A percentile compares a stretch with the other conserved stretches of the same genome.
Conservation (phyloP, 1,284 basidiomycete species). For the Cryptococcus sp. region DNA sequence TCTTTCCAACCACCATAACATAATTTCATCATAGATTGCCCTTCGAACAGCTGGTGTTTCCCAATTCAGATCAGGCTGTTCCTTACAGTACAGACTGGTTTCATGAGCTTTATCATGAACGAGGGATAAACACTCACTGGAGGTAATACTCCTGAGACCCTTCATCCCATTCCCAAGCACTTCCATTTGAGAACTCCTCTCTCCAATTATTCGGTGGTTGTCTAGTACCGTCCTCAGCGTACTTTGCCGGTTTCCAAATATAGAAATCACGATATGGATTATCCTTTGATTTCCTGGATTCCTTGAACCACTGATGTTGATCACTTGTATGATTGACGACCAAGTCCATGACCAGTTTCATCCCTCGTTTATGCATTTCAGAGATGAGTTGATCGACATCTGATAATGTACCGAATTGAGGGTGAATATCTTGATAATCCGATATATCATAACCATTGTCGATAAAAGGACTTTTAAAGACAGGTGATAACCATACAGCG, state of each 20-base stretch:
- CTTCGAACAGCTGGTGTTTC: conserved; percentile 16
- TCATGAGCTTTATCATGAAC: background rate
- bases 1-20: too few species aligned
- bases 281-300: conserved; percentile 37
- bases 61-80: conserved; percentile 44
- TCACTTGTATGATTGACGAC: conserved; percentile 50
- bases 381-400: conserved; percentile 45
- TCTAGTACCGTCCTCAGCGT: conserved; percentile 27
- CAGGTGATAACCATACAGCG: conserved; percentile 41
- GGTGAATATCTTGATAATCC: conserved; percentile 47
- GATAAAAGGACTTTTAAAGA: conserved; percentile 22
- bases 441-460: conserved; percentile 34
- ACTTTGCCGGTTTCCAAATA: conserved; percentile 39
- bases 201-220: conserved; percentile 48
- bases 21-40: too few species aligned
- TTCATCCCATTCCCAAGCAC: conserved; percentile 49
- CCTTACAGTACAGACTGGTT: conserved; percentile 34
- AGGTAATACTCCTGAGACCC: conserved; percentile 48
- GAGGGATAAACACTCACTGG: conserved; percentile 13
- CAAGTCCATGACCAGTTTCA: conserved; percentile 47
- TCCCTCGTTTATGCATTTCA: conserved; percentile 34
- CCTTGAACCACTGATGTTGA: conserved; percentile 48
- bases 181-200: conserved; percentile 10
- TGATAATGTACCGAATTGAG: conserved; percentile 45
- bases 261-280: conserved; percentile 46